These are phyloP conservation scores for Elymus sibiricus DNA, from an alignment of 176 grass and related monocot genomes.

Conservation along the genomic window DNA sequence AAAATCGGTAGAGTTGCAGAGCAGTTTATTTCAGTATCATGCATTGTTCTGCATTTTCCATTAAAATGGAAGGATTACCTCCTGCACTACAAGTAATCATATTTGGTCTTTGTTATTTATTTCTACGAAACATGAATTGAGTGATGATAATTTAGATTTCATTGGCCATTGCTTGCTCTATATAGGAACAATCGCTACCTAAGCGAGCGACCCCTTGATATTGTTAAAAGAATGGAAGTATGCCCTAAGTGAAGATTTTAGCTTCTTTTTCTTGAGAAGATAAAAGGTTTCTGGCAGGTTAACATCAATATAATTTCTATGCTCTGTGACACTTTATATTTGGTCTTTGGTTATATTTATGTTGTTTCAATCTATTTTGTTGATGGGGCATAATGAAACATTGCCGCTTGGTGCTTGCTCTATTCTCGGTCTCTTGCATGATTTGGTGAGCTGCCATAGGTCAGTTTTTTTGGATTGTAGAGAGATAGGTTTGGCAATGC, in stretches of 20 bases:
- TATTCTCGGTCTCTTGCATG: too few relatives aligned
- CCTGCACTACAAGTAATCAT: background rate
- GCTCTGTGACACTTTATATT: too few relatives aligned
- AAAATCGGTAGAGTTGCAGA: background rate
- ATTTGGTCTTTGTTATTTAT: conserved; percentile 1
- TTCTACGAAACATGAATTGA: conserved; percentile 71
- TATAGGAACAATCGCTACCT: conserved; percentile 82
- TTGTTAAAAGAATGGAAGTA: conserved; percentile 95
- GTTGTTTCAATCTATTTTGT: too few relatives aligned
- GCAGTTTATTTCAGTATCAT: background rate
- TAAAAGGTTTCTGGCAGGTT: too few relatives aligned
- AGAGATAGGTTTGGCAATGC: too few relatives aligned
- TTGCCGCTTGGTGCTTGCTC: too few relatives aligned
- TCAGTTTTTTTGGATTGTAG: too few relatives aligned
- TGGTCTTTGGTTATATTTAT: too few relatives aligned
- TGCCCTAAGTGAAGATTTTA: background rate
- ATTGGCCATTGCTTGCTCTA: conserved; percentile 82
- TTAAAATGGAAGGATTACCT: conserved; percentile 4
- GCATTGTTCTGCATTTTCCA: background rate
- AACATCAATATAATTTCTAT: too few relatives aligned
- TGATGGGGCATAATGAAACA: too few relatives aligned
- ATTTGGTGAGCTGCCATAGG: too few relatives aligned
- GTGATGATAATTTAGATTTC: conserved; percentile 84
- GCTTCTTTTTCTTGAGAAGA: too few relatives aligned
- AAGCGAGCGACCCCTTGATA: conserved; percentile 69